Evolutionary conservation across 2,329 filamentous ascomycete species (phyloP), one percentile per base, ranked within the genome.

Genomic region (Colletotrichum falcatum): DNA sequence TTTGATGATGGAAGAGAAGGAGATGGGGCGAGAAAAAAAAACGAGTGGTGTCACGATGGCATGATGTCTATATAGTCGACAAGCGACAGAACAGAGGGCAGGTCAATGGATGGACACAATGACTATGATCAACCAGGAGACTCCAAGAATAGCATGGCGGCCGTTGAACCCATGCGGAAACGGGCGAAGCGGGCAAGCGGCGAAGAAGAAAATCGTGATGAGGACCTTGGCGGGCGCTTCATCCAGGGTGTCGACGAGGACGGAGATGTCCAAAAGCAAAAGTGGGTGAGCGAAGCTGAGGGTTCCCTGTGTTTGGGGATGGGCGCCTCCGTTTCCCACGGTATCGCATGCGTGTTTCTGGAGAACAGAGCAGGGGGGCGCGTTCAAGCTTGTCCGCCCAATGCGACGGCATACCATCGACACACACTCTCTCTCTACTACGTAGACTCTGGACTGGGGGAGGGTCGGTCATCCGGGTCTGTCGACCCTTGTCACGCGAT

Each of bases 71-170:
- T 72, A 72, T 70, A 65, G 54, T 54, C 23, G 8, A 9, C 35
- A 46, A 23, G 23, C 62, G 49, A 44, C 55, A n/a, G n/a, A 20
- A 14, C n/a, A n/a, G n/a, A n/a, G n/a, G n/a, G n/a, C n/a, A n/a
- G n/a, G 30, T 33, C 35, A 35, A 35, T 9, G 23, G 33, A 6
- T 33, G 30, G 60, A n/a, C 44, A 49, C n/a, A n/a, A n/a, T 61
- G 28, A 26, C 12, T 61, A 64, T 53, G 62, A 72, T 72, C 67
- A 42, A 28, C 67, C 33, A 58, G 49, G 44, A 26, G 23, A 46
- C n/a, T 55, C 70, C 60, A 72, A 71, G 35, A 71, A 72, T 72
- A 72, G 70, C 46, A 72, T 39, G 51, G 33, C 28, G 20, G 23
- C 18, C 39, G 26, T 26, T 9, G 56, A 55, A 61, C 56, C 67